These are phyloP conservation scores for Dalbergia cultrata DNA, from an alignment of 306 rosid species.

Conservation along the genomic window DNA sequence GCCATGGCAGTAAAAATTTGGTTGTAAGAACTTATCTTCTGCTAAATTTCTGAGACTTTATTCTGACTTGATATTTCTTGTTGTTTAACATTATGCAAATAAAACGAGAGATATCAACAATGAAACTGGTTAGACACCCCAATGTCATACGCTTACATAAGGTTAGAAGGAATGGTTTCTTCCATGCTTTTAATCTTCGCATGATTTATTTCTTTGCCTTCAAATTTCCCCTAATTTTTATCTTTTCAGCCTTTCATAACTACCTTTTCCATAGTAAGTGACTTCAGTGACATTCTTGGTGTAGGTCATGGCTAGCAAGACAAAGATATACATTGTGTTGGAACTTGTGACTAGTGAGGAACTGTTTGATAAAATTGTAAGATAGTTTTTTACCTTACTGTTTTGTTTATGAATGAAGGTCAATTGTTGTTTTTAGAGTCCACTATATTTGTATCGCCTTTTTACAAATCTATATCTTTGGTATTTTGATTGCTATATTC, in stretches of 20 bases:
- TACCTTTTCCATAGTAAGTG: conserved; percentile 32
- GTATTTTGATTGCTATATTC: conserved; percentile 22
- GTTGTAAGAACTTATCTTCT: too few relatives aligned
- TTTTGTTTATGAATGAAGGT: conserved; percentile 14
- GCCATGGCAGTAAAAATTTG: too few relatives aligned
- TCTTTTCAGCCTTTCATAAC: background rate
- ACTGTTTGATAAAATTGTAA: conserved; percentile 80
- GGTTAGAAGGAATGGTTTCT: conserved; percentile 54
- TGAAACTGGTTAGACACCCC: conserved; percentile 79
- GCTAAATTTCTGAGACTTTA: background rate
- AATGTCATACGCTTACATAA: conserved; percentile 76
- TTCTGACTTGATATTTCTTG: background rate
- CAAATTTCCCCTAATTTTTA: conserved; percentile 8
- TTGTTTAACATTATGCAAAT: conserved; percentile 56
- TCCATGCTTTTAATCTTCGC: conserved; percentile 9
- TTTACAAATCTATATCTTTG: background rate
- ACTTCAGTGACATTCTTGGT: conserved; percentile 44
- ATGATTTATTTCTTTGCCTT: conserved; percentile 8
- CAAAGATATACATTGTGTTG: conserved; percentile 76
- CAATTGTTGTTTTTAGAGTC: conserved; percentile 5
- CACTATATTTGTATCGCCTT: background rate
- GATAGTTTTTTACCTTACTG: conserved; percentile 34
- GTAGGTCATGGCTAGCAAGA: conserved; percentile 93
- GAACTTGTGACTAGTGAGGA: conserved; percentile 80
- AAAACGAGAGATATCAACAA: conserved; percentile 77